Evolutionary conservation across 495 filamentous ascomycete species (phyloP).

Genomic region (Neurospora sp.): DNA sequence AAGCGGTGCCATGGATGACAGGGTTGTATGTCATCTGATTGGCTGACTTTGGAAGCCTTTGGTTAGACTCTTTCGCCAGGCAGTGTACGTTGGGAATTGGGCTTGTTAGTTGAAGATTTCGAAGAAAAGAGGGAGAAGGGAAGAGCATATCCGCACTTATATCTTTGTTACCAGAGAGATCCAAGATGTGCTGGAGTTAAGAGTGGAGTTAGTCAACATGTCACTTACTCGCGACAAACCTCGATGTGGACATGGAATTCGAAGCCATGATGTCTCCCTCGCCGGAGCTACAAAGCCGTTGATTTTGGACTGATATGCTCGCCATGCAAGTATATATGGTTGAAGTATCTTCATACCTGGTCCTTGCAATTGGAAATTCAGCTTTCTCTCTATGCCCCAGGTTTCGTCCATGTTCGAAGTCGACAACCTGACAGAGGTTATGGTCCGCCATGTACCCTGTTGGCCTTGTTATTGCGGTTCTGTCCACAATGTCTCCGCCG

Average conservation of each 20-base stretch:
- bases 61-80: neutral
- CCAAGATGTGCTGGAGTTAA: neutral
- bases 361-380: neutral
- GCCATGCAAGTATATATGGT: neutral
- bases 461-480: neutral
- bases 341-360: neutral
- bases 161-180: neutral
- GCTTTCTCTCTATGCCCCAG: neutral
- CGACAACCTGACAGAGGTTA: neutral
- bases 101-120: neutral
- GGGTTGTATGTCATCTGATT: conserved; percentile 1
- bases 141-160: neutral
- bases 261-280: neutral
- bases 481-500: neutral
- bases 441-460: neutral
- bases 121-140: neutral
- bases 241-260: neutral
- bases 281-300: neutral
- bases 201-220: neutral
- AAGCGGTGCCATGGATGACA: neutral
- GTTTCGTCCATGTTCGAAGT: neutral
- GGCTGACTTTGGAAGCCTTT: neutral
- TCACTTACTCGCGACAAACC: neutral
- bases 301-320: neutral
- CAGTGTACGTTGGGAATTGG: neutral